These are phyloP conservation scores for Pythium rhizo-oryzae DNA, from an alignment of 352 stramenopile species.

Conservation along the genomic window DNA sequence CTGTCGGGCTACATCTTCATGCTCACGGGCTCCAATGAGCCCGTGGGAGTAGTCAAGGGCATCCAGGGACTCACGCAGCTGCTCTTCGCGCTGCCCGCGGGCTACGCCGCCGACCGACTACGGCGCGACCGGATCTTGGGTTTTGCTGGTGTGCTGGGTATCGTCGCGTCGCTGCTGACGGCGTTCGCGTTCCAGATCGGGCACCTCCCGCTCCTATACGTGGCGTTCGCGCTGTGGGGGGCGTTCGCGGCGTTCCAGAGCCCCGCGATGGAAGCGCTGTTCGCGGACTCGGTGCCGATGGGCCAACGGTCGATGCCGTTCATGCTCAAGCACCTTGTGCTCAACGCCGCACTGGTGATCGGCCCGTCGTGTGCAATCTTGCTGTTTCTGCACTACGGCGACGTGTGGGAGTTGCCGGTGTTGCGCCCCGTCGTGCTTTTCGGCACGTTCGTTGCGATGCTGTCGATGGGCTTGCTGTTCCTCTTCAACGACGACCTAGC, in stretches of 20 bases:
- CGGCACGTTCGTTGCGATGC: conserved; percentile 56
- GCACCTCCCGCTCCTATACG: conserved; percentile 53
- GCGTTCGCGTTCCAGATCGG: conserved; percentile 48
- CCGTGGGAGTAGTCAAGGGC: conserved; percentile 45
- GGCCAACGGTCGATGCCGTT: conserved; percentile 76
- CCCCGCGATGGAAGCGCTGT: conserved; percentile 78
- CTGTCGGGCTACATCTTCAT: conserved; percentile 62
- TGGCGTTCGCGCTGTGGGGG: conserved; percentile 77
- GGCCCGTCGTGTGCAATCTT: conserved; percentile 63
- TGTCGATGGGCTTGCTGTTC: conserved; percentile 69
- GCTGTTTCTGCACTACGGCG: conserved; percentile 72
- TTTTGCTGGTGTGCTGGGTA: conserved; percentile 40
- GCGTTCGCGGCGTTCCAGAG: conserved; percentile 77
- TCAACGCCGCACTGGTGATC: conserved; percentile 50
- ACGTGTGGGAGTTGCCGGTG: conserved; percentile 72
- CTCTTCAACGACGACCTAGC: conserved; percentile 81
- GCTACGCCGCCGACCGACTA: conserved; percentile 53
- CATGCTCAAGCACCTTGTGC: conserved; percentile 71
- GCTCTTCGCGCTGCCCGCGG: conserved; percentile 52
- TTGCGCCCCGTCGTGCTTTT: conserved; percentile 71
- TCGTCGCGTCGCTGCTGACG: conserved; percentile 43
- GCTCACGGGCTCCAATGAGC: conserved; percentile 51
- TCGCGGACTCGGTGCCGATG: conserved; percentile 79
- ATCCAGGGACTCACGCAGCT: conserved; percentile 61
- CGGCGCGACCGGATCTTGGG: conserved; percentile 58